These are phyloP conservation scores for Aspergillus bombycis DNA, from an alignment of 2,329 filamentous ascomycete genomes.

Conservation along the genomic window DNA sequence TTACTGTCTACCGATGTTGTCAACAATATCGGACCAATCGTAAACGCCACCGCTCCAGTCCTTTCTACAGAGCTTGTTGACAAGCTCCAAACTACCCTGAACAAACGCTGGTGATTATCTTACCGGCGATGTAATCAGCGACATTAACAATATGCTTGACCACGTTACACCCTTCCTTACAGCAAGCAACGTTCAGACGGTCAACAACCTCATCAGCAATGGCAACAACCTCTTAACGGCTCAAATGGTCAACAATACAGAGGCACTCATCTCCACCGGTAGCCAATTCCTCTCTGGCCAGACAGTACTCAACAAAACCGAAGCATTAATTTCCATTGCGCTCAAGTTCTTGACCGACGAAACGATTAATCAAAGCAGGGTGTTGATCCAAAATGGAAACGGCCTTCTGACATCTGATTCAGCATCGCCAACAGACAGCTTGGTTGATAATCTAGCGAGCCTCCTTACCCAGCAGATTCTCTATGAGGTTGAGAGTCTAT, in stretches of 20 bases:
- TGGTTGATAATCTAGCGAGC: neutral
- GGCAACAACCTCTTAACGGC: neutral
- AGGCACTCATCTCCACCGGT: neutral
- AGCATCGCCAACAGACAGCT: accelerated
- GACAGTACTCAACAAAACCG: neutral
- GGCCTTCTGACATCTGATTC: neutral
- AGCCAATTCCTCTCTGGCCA: neutral
- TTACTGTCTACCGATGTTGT: neutral
- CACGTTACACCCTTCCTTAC: neutral
- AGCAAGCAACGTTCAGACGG: neutral
- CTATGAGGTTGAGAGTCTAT: accelerated
- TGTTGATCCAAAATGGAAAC: neutral
- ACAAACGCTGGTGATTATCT: neutral
- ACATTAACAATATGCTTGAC: neutral
- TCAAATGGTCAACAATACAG: neutral
- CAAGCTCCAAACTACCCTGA: accelerated
- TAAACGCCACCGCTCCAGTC: neutral
- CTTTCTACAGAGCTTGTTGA: neutral
- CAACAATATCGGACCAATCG: neutral
- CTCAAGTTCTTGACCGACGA: neutral
- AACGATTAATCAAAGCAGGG: neutral
- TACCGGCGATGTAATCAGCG: accelerated
- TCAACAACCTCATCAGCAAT: neutral
- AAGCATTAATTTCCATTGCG: neutral
- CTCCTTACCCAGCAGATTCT: neutral